phyloP scores from a whole-genome alignment of 352 stramenopile species.

The Albugo laibachii region DNA sequence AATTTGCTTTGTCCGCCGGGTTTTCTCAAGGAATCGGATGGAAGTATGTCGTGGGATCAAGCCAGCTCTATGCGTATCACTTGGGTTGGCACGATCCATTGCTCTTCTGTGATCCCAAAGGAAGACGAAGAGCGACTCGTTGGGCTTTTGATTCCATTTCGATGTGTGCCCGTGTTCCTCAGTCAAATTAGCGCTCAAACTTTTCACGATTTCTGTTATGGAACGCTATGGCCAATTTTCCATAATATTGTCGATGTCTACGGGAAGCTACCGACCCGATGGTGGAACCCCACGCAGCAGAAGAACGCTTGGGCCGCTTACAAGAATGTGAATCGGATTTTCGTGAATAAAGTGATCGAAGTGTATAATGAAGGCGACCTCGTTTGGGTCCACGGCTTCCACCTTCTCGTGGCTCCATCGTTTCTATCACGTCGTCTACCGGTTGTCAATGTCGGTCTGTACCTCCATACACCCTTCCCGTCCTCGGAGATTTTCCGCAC shows the following conservation, averaged over 20 bases:
- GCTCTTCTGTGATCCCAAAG: constrained; percentile 47
- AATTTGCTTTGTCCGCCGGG: constrained; percentile 73
- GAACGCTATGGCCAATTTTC: constrained; percentile 93
- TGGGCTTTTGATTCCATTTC: constrained; percentile 73
- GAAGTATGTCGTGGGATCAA: constrained; percentile 28
- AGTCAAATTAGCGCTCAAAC: constrained; percentile 62
- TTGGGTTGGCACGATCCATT: constrained; percentile 71
- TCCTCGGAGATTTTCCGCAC: constrained; percentile 98
- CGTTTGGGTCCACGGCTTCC: constrained; percentile 96
- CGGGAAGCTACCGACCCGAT: constrained; percentile 46
- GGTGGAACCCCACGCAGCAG: constrained; percentile 68
- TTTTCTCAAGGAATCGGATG: constrained; percentile 27
- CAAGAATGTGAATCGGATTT: constrained; percentile 94
- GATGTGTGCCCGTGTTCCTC: constrained; percentile 95
- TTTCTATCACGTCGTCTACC: constrained; percentile 87
- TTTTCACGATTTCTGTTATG: constrained; percentile 93
- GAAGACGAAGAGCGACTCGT: constrained; percentile 61
- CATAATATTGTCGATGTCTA: constrained; percentile 99
- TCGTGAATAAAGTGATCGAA: constrained; percentile 86
- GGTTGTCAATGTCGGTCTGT: constrained; percentile 91
- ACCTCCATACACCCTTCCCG: constrained; percentile 98
- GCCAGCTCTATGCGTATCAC: constrained; percentile 67
- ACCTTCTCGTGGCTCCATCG: constrained; percentile 95
- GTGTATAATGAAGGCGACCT: constrained; percentile 84
- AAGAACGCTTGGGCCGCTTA: constrained; percentile 86